Evolutionary conservation across 2,329 filamentous ascomycete genomes (phyloP), one percentile per base, ranked within the genome.

Genomic region (Epichloe bromicola): DNA sequence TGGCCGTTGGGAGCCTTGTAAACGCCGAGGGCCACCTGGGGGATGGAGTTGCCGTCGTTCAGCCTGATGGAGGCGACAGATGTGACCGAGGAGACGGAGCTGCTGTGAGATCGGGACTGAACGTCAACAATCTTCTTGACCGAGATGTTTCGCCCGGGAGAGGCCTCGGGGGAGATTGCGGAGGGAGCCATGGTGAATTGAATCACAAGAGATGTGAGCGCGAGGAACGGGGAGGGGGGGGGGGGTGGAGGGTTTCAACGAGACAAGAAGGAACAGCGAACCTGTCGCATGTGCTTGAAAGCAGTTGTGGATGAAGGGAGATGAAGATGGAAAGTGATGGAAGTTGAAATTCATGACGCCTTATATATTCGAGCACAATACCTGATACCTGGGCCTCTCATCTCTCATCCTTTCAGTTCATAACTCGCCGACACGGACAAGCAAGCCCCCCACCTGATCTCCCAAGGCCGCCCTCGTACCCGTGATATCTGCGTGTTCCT

Each of bases 41-140:
- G 85, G 49, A 89, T 85, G 51, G 76, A 73, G 57, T 79, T 78
- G 54, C 83, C 84, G 69, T 89, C 83, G 60, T 85, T 86, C 54
- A 89, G 73, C 67, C 80, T 83, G 54, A 88, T 67, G 47, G 69
- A 65, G 26, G 55, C 58, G 38, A 59, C 54, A 4, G 69, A 65
- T 33, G 54, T 54, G 17, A 59, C 55, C 1, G 53, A 53, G 3
- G 61, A 60, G 50, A 60, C 51, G 17, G 59, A 63, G 54, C 52
- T 57, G 54, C 58, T 59, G 50, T 61, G 54, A 48, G 57, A 55
- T 52, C 60, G 57, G 47, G 26, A 54, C 49, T 59, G 56, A 37
- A 55, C 15, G 30, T 48, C 20, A 4, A 57, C 46, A 20, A 37
- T 8, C 59, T 65, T 65, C 58, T 61, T 66, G 55, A 58, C 55